phyloP scores from a whole-genome alignment of 345 rosid species.

The Orychophragmus violaceus region DNA sequence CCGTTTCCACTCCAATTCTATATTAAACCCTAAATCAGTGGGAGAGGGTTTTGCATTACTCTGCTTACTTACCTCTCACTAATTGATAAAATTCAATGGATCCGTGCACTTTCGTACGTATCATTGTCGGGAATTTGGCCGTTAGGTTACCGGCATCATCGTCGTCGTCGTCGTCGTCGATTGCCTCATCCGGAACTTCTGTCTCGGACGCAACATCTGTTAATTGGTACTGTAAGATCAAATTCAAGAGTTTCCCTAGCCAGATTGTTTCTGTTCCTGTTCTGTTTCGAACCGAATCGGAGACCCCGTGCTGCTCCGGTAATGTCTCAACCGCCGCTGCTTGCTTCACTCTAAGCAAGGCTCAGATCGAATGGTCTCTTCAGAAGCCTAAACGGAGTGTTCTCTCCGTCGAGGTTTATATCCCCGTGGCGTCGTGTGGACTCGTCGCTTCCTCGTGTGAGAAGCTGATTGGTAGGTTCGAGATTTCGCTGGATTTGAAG shows the following conservation, averaged over 20 bases:
- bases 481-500: conserved; percentile 46
- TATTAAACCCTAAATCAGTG: conserved; percentile 23
- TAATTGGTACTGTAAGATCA: conserved; percentile 48
- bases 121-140: conserved; percentile 63
- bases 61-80: neutral
- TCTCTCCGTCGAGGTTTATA: conserved; percentile 40
- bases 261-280: conserved; percentile 37
- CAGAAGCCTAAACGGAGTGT: conserved; percentile 7
- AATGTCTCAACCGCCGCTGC: conserved; percentile 40
- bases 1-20: neutral
- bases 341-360: conserved; percentile 46
- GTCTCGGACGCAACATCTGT: neutral
- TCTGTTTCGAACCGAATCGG: conserved; percentile 11
- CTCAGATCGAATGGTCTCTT: conserved; percentile 31
- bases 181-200: conserved; percentile 24
- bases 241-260: conserved; percentile 38
- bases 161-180: no score
- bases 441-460: conserved; percentile 12
- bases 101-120: conserved; percentile 76
- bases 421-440: conserved; percentile 35
- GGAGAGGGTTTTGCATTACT: no score
- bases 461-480: conserved; percentile 51
- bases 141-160: conserved; percentile 36
- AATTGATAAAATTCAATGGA: conserved; percentile 44
- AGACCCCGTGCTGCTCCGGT: neutral